These are phyloP conservation scores for Lolium perenne DNA, from an alignment of 176 grass and related monocot species.

Conservation along the genomic window DNA sequence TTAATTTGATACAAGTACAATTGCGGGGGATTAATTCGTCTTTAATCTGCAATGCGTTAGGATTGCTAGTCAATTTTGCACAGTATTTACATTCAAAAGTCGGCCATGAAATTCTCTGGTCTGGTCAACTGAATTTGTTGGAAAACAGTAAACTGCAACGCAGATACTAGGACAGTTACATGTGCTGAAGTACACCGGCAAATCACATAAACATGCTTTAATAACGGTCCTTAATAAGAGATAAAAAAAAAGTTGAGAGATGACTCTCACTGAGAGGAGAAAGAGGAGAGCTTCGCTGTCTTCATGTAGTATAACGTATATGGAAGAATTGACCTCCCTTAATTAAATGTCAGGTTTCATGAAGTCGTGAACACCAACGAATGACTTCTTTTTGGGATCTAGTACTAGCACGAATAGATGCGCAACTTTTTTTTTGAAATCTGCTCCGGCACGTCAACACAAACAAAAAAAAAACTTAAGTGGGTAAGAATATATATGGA, in stretches of 20 bases:
- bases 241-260: too few relatives aligned
- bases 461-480: too few relatives aligned
- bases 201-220: too few relatives aligned
- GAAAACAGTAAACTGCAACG: not conserved
- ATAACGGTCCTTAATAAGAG: too few relatives aligned
- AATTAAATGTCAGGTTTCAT: slow-evolving; percentile 33
- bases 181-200: not conserved
- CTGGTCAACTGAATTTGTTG: not conserved
- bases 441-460: not conserved
- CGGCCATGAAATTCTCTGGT: too few relatives aligned
- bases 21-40: not conserved
- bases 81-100: too few relatives aligned
- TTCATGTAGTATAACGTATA: slow-evolving; percentile 19
- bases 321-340: slow-evolving; percentile 28
- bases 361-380: slow-evolving; percentile 22
- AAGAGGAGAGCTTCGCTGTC: not conserved
- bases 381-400: not conserved
- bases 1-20: not conserved
- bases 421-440: not conserved
- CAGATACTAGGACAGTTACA: not conserved
- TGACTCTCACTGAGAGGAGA: too few relatives aligned
- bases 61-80: not conserved
- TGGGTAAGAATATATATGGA: not conserved
- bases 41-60: not conserved
- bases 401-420: not conserved